Evolutionary conservation across 2,329 filamentous ascomycete genomes (phyloP).

Genomic region (Coleophoma eucalyptorum): DNA sequence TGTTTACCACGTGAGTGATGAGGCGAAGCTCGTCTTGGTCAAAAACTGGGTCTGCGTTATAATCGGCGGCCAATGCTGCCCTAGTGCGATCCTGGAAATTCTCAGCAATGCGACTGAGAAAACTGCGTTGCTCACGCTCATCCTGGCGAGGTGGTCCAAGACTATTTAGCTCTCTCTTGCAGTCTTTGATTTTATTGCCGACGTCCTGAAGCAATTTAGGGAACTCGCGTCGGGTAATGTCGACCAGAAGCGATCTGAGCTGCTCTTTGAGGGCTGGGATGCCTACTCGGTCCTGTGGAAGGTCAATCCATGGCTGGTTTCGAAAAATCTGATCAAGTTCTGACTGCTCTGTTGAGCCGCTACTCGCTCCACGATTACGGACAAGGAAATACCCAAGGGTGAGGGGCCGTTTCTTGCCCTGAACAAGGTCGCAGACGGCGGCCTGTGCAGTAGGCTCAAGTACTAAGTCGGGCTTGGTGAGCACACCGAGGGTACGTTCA

Average conservation of each 20-base stretch:
- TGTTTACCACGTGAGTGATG: conserved; percentile 5
- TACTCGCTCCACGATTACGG: conserved; percentile 1
- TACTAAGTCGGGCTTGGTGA: conserved; percentile 58
- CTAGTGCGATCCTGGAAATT: conserved; percentile 7
- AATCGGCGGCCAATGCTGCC: conserved; percentile 6
- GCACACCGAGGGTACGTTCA: conserved; percentile 35
- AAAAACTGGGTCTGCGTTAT: conserved; percentile 8
- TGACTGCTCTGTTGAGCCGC: conserved; percentile 17
- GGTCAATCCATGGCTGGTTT: conserved; percentile 8
- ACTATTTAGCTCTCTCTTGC: conserved; percentile 4
- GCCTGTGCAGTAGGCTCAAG: conserved; percentile 27
- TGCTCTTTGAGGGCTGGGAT: conserved; percentile 9
- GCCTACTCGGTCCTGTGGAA: conserved; percentile 11
- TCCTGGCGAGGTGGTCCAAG: conserved; percentile 6
- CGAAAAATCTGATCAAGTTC: conserved; percentile 8
- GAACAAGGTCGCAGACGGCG: conserved; percentile 18
- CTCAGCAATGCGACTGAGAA: conserved; percentile 3
- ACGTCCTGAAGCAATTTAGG: conserved; percentile 9
- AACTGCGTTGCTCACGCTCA: conserved; percentile 6
- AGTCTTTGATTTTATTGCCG: conserved; percentile 4
- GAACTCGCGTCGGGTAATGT: conserved; percentile 9
- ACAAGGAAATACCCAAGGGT: conserved; percentile 12
- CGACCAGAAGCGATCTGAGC: conserved; percentile 8
- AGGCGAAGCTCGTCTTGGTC: conserved; percentile 5
- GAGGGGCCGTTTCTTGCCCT: conserved; percentile 8